Conservation (phyloP, 2,329 filamentous ascomycete species). For the Colletotrichum cereale region DNA sequence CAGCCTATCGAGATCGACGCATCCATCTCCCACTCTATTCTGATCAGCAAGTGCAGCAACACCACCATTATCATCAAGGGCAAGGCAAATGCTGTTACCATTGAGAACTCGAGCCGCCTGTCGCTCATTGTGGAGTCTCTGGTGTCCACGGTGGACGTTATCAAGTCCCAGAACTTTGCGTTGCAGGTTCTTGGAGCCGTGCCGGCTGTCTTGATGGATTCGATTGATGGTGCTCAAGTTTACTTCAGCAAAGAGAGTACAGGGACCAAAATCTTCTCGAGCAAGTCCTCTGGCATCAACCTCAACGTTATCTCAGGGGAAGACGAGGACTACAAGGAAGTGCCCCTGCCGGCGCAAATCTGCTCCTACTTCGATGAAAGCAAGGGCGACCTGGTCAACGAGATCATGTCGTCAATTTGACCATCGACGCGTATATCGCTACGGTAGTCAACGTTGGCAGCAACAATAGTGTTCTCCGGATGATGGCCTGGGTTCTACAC, state of each 20-base stretch:
- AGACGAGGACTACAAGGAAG: conserved; percentile 87
- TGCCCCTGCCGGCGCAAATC: conserved; percentile 90
- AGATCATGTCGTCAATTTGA: conserved; percentile 78
- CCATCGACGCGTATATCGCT: background rate
- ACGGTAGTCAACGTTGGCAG: background rate
- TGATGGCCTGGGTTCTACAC: background rate
- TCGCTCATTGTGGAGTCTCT: conserved; percentile 91
- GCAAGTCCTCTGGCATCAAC: conserved; percentile 90
- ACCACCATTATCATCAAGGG: conserved; percentile 89
- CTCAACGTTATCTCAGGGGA: conserved; percentile 80
- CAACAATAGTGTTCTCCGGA: background rate
- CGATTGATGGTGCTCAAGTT: conserved; percentile 89
- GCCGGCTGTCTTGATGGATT: conserved; percentile 90
- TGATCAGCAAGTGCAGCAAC: conserved; percentile 93
- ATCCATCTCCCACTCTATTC: conserved; percentile 85
- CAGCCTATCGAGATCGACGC: conserved; percentile 85
- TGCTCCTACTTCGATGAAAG: conserved; percentile 78
- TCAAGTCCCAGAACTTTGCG: conserved; percentile 95
- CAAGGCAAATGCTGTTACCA: conserved; percentile 96
- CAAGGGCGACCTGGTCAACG: conserved; percentile 83
- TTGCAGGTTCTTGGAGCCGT: conserved; percentile 90
- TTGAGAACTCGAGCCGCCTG: conserved; percentile 89
- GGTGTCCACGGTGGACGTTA: conserved; percentile 91
- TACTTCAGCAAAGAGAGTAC: conserved; percentile 87
- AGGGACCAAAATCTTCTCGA: conserved; percentile 85